Conservation (phyloP, 441 rosid genomes). For the Eruca vesicaria region DNA sequence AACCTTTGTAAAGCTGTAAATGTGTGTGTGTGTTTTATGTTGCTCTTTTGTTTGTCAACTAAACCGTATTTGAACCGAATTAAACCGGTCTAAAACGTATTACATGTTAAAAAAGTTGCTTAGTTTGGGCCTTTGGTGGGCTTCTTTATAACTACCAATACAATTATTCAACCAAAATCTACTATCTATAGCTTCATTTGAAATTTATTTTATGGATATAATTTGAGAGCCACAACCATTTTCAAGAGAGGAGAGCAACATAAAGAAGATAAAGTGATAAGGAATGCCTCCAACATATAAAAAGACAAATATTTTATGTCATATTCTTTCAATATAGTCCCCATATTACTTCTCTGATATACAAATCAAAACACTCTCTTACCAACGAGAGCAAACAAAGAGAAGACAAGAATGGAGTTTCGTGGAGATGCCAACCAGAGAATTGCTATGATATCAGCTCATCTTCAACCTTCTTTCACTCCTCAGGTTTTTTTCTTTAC, state of each 20-base stretch:
- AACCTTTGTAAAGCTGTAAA: neutral
- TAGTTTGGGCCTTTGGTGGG: neutral
- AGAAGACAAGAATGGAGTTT: slow-evolving; percentile 50
- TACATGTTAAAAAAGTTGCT: too few species aligned
- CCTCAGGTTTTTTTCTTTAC: slow-evolving; percentile 39
- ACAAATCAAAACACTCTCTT: slow-evolving; percentile 6
- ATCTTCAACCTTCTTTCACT: slow-evolving; percentile 49
- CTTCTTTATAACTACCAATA: neutral
- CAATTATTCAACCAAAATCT: neutral
- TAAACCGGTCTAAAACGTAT: too few species aligned
- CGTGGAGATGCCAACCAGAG: slow-evolving; percentile 51
- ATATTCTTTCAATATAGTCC: slow-evolving; percentile 42
- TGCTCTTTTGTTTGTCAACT: neutral
- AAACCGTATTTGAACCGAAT: neutral
- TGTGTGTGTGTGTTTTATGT: neutral
- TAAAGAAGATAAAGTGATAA: slow-evolving; percentile 36
- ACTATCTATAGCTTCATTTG: neutral
- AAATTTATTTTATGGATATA: neutral
- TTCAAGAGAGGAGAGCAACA: neutral
- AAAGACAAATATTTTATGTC: slow-evolving; percentile 29
- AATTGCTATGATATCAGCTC: slow-evolving; percentile 60
- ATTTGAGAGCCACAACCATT: slow-evolving; percentile 33
- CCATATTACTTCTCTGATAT: slow-evolving; percentile 20
- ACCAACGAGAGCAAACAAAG: slow-evolving; percentile 14
- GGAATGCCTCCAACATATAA: slow-evolving; percentile 33